These are phyloP conservation scores for Ramaria sp. DNA, from an alignment of 768 basidiomycete genomes.

Conservation along the genomic window DNA sequence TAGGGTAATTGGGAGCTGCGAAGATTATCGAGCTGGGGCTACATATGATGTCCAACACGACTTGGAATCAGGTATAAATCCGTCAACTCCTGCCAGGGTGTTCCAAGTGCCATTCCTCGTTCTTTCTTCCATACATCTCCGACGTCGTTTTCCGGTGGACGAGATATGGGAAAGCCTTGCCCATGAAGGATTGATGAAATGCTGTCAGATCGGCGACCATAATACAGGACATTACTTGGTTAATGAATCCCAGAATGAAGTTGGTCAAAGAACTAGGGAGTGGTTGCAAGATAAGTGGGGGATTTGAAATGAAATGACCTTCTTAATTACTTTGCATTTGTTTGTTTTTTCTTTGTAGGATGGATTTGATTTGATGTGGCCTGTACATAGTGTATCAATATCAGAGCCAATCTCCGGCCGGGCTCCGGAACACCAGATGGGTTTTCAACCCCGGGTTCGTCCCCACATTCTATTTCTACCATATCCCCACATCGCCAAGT, in stretches of 20 bases:
- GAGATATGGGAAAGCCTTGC: slow-evolving; percentile 11
- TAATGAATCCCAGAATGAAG: slow-evolving; percentile 12
- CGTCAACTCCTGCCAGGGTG: neutral
- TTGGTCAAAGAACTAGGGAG: slow-evolving; percentile 6
- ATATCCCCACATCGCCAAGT: too few relatives aligned
- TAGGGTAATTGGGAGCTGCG: slow-evolving; percentile 11
- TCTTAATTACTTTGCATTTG: neutral
- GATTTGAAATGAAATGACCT: neutral
- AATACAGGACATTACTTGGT: slow-evolving; percentile 13
- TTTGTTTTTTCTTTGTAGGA: too few relatives aligned
- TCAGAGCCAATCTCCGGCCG: too few relatives aligned
- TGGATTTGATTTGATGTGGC: too few relatives aligned
- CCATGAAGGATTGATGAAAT: slow-evolving; percentile 4
- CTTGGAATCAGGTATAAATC: slow-evolving; percentile 9
- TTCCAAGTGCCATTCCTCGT: slow-evolving; percentile 12
- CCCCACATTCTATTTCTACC: too few relatives aligned
- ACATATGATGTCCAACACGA: slow-evolving; percentile 12
- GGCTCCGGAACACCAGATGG: too few relatives aligned
- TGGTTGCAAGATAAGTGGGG: slow-evolving; percentile 9
- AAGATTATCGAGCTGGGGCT: slow-evolving; percentile 15
- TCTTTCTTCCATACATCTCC: slow-evolving; percentile 12
- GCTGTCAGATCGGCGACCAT: slow-evolving; percentile 12
- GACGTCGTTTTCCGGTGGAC: slow-evolving; percentile 12
- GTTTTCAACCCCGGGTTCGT: too few relatives aligned
- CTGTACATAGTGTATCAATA: too few relatives aligned